Evolutionary conservation across 2,329 filamentous ascomycete species (phyloP), one percentile per base, ranked within the genome.

Genomic region (Ophiocordyceps sinensis): DNA sequence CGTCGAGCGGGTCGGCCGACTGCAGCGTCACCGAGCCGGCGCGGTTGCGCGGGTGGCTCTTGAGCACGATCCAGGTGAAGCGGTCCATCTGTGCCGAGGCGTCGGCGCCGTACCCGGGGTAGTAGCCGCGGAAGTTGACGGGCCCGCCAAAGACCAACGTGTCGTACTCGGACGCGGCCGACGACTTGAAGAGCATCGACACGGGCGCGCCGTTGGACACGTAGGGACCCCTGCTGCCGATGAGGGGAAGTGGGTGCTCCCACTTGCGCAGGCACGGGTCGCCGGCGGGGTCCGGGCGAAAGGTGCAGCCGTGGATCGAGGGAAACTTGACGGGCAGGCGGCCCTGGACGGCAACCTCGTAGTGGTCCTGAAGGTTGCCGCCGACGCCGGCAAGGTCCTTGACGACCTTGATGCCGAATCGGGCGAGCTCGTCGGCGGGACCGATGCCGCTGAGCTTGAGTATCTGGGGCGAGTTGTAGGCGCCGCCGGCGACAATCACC

Each of bases 311-410:
- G 10, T 44, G 31, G n/a, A 37, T 26, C 14, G 41, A 36, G 32
- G 28, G 36, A 21, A 45, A 45, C 37, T 45, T 38, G 38, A 41
- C 47, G 0, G 44, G 41, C 0, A 48, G 23, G 3, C 43, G 38
- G 0, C 48, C 51, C 14, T 49, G 46, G 4, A 55, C 45, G 1
- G 45, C 48, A 0, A 56, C 49, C 43, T 58, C 53, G 41, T 56
- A 55, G 31, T 52, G 52, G 42, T 57, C 55, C 43, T 50, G 47
- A 12, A 56, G 45, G 55, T 79, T 79, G 32, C 63, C 67, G 26
- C 78, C 79, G 11, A 83, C 77, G 37, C 75, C 78, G 0, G 75
- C 77, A 1, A 77, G 63, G 51, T 82, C 66, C 3, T 62, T 57
- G 36, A 77, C 51, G 9, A 77, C 63, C 1, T 64, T 57, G 44